Evolutionary conservation across 192 early-diverging fungal genomes (phyloP), one percentile per base, ranked within the genome.

Genomic region (Entrophospora sp.): DNA sequence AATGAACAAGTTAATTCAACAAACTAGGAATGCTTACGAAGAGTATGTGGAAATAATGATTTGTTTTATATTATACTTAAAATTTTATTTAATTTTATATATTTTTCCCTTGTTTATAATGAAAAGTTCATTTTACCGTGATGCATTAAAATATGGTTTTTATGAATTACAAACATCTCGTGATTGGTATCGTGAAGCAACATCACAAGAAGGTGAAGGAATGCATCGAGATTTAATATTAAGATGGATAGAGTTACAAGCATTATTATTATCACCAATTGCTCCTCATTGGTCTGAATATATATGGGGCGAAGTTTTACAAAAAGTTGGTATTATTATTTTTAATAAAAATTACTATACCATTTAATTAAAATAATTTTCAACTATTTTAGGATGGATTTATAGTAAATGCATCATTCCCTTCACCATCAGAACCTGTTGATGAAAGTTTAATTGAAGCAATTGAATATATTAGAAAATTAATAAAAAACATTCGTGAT

Each of bases 281-380:
- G 84, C 87, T 24, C 91, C 97, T 13, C 96, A 98, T 80, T 97
- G 91, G 90, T 81, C 87, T 46, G 95, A 99, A 74, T 77, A 94
- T 72, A 73, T 98, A 43, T 99, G 94, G 94, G 71, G 71, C 35
- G 75, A 80, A 20, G 51, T 96, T 44, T 76, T 98, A 66, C 76
- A 85, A 67, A 94, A 97, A 74, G 67, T 66, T 25, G 22, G 36
- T 14, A 40, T 40, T 40, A 6, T 5, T 5, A 49, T 49, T 49
- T 20, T 49, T 14, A 22, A n/a, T 10, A 6, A 10, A 20, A n/a
- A n/a, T n/a, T n/a, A n/a, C n/a, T n/a, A n/a, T n/a, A n/a, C n/a
- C n/a, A n/a, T n/a, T n/a, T n/a, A n/a, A n/a, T n/a, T n/a, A 49
- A 49, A 9, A 20, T 49, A 49, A 10, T 56, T 56, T 27, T 56